Evolutionary conservation across 768 basidiomycete genomes (phyloP).

Genomic region (Kwoniella heveanensis): DNA sequence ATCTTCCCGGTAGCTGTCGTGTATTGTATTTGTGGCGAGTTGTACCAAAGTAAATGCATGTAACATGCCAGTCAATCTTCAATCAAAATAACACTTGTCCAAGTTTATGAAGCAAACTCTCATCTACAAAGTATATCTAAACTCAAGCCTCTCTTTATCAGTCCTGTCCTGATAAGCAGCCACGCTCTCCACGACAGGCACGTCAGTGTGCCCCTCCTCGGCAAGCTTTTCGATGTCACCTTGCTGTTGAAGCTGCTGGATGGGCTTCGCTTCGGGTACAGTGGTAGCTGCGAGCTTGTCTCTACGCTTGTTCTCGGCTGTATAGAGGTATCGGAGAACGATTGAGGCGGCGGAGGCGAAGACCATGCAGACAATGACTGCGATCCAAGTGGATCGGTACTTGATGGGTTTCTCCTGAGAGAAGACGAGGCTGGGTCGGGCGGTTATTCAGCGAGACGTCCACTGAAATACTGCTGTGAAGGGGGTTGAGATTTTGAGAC

Average conservation of each 20-base stretch:
- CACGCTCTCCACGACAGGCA: conserved; percentile 17
- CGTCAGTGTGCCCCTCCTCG: conserved; percentile 17
- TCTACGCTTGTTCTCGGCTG: conserved; percentile 42
- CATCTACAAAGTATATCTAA: conserved; percentile 43
- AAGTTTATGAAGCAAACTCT: not conserved
- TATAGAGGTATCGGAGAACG: conserved; percentile 37
- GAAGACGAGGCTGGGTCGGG: conserved; percentile 37
- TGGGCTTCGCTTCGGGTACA: conserved; percentile 3
- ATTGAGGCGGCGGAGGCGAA: conserved; percentile 37
- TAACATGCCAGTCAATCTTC: not conserved
- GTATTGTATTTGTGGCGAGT: no score
- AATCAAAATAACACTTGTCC: not conserved
- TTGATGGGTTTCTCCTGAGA: conserved; percentile 46
- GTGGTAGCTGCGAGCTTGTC: conserved; percentile 19
- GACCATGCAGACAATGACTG: conserved; percentile 53
- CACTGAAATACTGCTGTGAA: not conserved
- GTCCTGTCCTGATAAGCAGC: conserved; percentile 41
- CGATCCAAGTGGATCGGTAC: conserved; percentile 56
- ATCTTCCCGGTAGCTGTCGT: no score
- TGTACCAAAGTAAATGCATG: no score
- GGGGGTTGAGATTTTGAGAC: not conserved
- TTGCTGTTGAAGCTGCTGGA: conserved; percentile 11
- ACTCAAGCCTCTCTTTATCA: conserved; percentile 43
- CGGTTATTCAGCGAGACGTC: not conserved
- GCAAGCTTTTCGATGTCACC: conserved; percentile 12